Base-by-base conservation (phyloP, 306 rosid genomes). In the Dalbergia cultrata region DNA sequence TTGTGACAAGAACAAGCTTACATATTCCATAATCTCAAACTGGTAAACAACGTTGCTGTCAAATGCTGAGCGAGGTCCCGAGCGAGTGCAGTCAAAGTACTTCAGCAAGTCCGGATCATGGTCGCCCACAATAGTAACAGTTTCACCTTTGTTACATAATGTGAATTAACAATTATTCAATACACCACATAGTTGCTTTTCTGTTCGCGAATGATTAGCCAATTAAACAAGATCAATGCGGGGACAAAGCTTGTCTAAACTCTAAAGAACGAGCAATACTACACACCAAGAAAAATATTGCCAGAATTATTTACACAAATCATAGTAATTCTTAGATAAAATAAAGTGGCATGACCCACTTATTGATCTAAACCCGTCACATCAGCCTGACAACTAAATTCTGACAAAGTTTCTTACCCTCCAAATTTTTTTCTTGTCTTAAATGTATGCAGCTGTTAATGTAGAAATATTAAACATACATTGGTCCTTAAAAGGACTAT, bases 21-120 rank as follows among this genome's bases (percentile, higher is more conserved):
- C 99, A 72, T 93, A 93, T 95, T 93, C 98, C 99, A 95, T 95
- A 68, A 90, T 92, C 71, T 95, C 99, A 74, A 95, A 95, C 86
- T 93, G 99, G 80, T 78, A 86, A 33, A 86, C 89, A 82, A 86
- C 87, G 71, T 86, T 80, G 82, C 87, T 86, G 71, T 86, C 89
- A 19, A 86, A 86, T 44, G 89, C 89, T 34, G 89, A 86, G 77
- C 89, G 89, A 1, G 89, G 87, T 59, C 89, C 89, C 12, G 89
- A 79, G 47, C 89, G 85, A 64, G 85, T 86, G 53, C 89, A 95
- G 77, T 95, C 99, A 77, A 94, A 92, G 85, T 94, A 94, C 49
- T 83, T 94, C 87, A 92, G 17, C 61, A 94, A 78, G 61, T 88
- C 80, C 13, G 91, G 91, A 88, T 94, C 96, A 77, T 90, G 98